Evolutionary conservation across 2,329 filamentous ascomycete species (phyloP).

Genomic region (Aspergillus pseudoglaucus): DNA sequence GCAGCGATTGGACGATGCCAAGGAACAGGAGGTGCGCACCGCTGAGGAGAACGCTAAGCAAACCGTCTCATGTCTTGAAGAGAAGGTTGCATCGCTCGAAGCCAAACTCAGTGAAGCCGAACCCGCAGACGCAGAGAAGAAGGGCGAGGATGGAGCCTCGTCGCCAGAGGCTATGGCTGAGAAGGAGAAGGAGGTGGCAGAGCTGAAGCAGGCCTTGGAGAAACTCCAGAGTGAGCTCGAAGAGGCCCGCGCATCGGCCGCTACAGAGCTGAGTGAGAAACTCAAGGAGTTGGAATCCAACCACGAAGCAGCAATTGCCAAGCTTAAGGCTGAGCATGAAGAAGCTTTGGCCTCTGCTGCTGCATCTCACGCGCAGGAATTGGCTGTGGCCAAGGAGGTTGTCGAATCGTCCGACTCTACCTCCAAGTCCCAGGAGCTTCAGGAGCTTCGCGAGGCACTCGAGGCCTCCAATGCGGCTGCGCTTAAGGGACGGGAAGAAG

Average conservation of each 20-base stretch:
- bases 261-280: slow-evolving; percentile 16
- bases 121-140: slow-evolving; percentile 18
- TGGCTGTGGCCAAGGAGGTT: slow-evolving; percentile 25
- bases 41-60: slow-evolving; percentile 28
- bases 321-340: slow-evolving; percentile 3
- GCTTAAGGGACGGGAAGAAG: slow-evolving; percentile 23
- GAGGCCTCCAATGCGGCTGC: slow-evolving; percentile 24
- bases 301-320: slow-evolving; percentile 24
- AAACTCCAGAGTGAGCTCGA: slow-evolving; percentile 30
- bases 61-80: slow-evolving; percentile 24
- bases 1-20: slow-evolving; percentile 27
- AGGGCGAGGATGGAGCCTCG: slow-evolving; percentile 18
- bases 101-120: slow-evolving; percentile 28
- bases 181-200: slow-evolving; percentile 31
- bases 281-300: slow-evolving; percentile 21
- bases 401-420: slow-evolving; percentile 23
- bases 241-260: slow-evolving; percentile 16
- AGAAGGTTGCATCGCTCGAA: slow-evolving; percentile 31
- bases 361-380: slow-evolving; percentile 27
- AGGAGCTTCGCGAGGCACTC: slow-evolving; percentile 28
- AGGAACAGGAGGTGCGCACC: slow-evolving; percentile 29
- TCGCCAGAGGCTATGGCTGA: slow-evolving; percentile 18
- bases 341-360: slow-evolving; percentile 17
- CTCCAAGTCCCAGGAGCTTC: slow-evolving; percentile 26
- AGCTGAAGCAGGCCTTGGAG: slow-evolving; percentile 27